Evolutionary conservation across 1,139 yeast species (phyloP).

Genomic region (Candida dubliniensis): DNA sequence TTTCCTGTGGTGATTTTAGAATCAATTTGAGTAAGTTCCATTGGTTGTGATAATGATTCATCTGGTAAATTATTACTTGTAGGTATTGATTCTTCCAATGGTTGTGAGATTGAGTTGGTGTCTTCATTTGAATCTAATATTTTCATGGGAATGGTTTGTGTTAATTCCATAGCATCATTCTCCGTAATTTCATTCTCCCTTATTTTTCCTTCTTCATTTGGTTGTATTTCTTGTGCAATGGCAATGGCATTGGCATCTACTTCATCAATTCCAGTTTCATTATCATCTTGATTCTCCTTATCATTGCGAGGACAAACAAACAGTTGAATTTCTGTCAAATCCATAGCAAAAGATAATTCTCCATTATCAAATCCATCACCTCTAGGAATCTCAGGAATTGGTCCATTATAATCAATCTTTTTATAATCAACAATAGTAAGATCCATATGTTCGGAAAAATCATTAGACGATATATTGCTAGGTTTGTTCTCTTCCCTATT

Average conservation of each 20-base stretch:
- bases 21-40: background rate
- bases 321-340: background rate
- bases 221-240: too few species aligned
- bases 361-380: conserved; percentile 1
- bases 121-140: background rate
- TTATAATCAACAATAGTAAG: conserved; percentile 2
- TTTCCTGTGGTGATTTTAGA: background rate
- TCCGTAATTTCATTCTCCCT: conserved; percentile 2
- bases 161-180: conserved; percentile 16
- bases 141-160: conserved; percentile 12
- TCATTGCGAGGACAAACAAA: background rate
- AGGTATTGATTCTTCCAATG: background rate
- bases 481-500: background rate
- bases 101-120: background rate
- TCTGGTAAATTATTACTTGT: background rate
- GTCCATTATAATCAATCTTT: background rate
- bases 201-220: too few species aligned
- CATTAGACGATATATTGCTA: background rate
- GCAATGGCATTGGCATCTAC: too few species aligned
- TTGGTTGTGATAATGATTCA: background rate
- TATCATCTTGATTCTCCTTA: background rate
- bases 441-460: conserved; percentile 5
- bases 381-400: background rate
- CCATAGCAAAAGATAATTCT: conserved; percentile 5
- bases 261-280: background rate